Conservation (phyloP, 306 rosid species). For the Quillaja saponaria region DNA sequence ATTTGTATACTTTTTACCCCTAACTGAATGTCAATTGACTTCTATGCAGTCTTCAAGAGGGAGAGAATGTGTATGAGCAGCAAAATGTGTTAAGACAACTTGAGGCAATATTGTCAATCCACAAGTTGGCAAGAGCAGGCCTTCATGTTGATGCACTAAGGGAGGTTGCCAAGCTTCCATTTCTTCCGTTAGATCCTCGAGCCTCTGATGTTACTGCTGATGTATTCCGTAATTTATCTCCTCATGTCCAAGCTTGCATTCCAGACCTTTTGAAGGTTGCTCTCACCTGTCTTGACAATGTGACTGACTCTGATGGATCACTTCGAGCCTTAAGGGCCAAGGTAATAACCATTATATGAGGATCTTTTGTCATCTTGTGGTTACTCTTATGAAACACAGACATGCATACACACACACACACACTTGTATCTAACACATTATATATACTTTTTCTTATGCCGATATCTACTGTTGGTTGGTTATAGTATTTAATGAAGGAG, state of each 20-base stretch:
- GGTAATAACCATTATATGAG: conserved; percentile 40
- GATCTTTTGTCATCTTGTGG: conserved; percentile 22
- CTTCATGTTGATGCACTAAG: conserved; percentile 72
- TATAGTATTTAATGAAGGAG: conserved; percentile 1
- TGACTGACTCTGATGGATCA: conserved; percentile 81
- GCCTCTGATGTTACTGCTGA: conserved; percentile 64
- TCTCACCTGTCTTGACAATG: conserved; percentile 85
- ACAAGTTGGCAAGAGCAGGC: conserved; percentile 84
- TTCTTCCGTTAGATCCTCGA: conserved; percentile 90
- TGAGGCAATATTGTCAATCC: conserved; percentile 79
- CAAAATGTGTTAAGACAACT: conserved; percentile 90
- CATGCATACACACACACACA: too few relatives aligned
- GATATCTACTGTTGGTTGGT: conserved; percentile 15
- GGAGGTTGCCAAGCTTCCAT: conserved; percentile 90
- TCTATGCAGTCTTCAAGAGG: conserved; percentile 71
- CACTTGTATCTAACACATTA: too few relatives aligned
- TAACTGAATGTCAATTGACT: conserved; percentile 16
- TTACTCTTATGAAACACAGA: neutral
- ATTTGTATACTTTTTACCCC: neutral
- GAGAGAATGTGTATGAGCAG: conserved; percentile 79
- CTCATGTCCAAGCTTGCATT: conserved; percentile 90
- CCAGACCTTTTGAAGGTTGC: conserved; percentile 91
- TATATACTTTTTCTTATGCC: neutral
- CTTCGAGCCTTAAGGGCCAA: conserved; percentile 92
- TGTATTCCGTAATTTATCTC: conserved; percentile 71